Percentiles rank a stretch among this genome's conserved stretches.
These are phyloP conservation scores for Plasmodium chabaudi DNA, from an alignment of 169 alveolate genomes.

Conservation along the genomic window DNA sequence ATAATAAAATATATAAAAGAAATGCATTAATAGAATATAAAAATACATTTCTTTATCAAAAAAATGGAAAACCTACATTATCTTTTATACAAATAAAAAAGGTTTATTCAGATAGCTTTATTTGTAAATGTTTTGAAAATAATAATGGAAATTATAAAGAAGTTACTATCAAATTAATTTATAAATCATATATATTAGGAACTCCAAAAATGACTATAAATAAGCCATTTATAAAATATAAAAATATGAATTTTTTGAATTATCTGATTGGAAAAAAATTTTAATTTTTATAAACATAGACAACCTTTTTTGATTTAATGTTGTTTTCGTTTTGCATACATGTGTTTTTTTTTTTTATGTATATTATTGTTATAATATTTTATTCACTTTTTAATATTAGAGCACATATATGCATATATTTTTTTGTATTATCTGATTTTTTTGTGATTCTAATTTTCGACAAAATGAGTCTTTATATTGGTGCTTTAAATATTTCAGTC, in stretches of 20 bases:
- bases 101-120: slow-evolving; percentile 4
- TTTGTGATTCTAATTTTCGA: no score
- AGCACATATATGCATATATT: no score
- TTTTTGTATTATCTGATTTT: no score
- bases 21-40: slow-evolving; percentile 27
- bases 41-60: slow-evolving; percentile 19
- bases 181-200: slow-evolving; percentile 47
- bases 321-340: no score
- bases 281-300: no score
- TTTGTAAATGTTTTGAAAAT: slow-evolving; percentile 40
- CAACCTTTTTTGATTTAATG: no score
- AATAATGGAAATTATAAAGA: slow-evolving; percentile 35
- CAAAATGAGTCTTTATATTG: no score
- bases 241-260: not conserved
- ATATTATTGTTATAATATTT: no score
- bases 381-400: no score
- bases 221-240: slow-evolving; percentile 25
- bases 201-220: slow-evolving; percentile 14
- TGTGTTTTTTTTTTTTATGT: no score
- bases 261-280: no score
- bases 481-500: no score
- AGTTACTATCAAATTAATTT: slow-evolving; percentile 32
- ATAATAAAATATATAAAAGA: slow-evolving; percentile 14
- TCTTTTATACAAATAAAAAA: slow-evolving; percentile 47
- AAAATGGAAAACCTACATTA: slow-evolving; percentile 35